These are phyloP conservation scores for Torrubiellomyces zombiae DNA, from an alignment of 2,329 filamentous ascomycete genomes.

Conservation along the genomic window DNA sequence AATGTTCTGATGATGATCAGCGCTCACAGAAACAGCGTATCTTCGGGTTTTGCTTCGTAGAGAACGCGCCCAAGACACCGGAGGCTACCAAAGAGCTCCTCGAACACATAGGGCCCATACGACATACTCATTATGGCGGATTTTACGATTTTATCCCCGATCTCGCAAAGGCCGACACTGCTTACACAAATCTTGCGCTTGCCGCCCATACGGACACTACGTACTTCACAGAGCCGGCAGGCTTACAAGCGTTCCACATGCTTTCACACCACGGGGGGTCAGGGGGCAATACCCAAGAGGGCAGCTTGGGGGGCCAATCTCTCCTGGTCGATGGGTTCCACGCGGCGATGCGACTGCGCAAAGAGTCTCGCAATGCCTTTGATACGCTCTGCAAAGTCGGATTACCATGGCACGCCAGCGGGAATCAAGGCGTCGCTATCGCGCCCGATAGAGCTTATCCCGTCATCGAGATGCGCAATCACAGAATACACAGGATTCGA, in stretches of 20 bases:
- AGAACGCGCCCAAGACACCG: slow-evolving; percentile 47
- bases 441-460: slow-evolving; percentile 54
- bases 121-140: slow-evolving; percentile 77
- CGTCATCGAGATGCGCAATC: slow-evolving; percentile 46
- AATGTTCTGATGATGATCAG: background rate
- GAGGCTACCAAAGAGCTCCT: slow-evolving; percentile 59
- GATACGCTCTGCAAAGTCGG: slow-evolving; percentile 34
- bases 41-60: slow-evolving; percentile 65
- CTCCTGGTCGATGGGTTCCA: slow-evolving; percentile 77
- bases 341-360: slow-evolving; percentile 43
- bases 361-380: slow-evolving; percentile 39
- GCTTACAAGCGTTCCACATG: slow-evolving; percentile 84
- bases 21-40: slow-evolving; percentile 29
- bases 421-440: slow-evolving; percentile 71
- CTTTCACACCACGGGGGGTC: slow-evolving; percentile 47
- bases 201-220: slow-evolving; percentile 86
- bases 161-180: slow-evolving; percentile 73
- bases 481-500: slow-evolving; percentile 41
- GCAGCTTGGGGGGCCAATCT: slow-evolving; percentile 49
- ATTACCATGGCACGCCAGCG: slow-evolving; percentile 72
- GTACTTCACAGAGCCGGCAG: slow-evolving; percentile 85
- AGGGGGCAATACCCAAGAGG: slow-evolving; percentile 15
- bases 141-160: slow-evolving; percentile 76
- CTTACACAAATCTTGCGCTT: slow-evolving; percentile 75
- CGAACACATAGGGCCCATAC: slow-evolving; percentile 69